Evolutionary conservation across 768 basidiomycete genomes (phyloP), one percentile per base, ranked within the genome.

Genomic region (Leucocoprinus sp.): DNA sequence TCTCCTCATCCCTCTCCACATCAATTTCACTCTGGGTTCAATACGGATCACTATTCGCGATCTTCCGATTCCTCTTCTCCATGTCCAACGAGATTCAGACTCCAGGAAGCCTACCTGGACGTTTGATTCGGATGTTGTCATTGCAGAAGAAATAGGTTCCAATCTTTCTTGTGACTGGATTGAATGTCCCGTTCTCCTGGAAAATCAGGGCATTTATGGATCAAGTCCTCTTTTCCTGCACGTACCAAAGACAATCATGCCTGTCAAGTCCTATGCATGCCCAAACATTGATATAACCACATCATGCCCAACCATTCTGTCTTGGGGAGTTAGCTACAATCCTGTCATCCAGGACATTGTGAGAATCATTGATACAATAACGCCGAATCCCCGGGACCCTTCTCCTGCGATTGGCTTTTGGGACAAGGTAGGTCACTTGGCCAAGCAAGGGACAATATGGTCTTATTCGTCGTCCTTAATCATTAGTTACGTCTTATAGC

Each of bases 241-340:
- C 33, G 71, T 95, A 26, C 90, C 92, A 1, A 96, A 93, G 62
- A 93, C 92, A 0, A 83, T 91, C 47, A 95, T 93, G 87, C 86
- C 93, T 0, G 85, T 93, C 55, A 98, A 98, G 64, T 88, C 84
- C 6, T 96, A 93, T 56, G 86, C 88, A 1, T 72, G 75, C 36
- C 89, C 92, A 2, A 62, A 66, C 9, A 73, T 97, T 52, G 70
- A 72, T 15, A 73, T 96, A 38, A 65, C 69, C n/a, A 78, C 84
- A 4, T 64, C 74, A 17, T 70, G 67, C 24, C 71, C 81, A 4
- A 87, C 90, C 0, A 75, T 81, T 28, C 75, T 96, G 50, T 78
- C 84, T 12, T 98, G 93, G 93, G 87, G 87, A 12, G 76, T 91
- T 35, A 93, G 92, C 51, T 88, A 91, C 51, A 75, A 78, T 36